Evolutionary conservation across 192 early-diverging fungal genomes (phyloP).

Genomic region (Mortierella alpina): DNA sequence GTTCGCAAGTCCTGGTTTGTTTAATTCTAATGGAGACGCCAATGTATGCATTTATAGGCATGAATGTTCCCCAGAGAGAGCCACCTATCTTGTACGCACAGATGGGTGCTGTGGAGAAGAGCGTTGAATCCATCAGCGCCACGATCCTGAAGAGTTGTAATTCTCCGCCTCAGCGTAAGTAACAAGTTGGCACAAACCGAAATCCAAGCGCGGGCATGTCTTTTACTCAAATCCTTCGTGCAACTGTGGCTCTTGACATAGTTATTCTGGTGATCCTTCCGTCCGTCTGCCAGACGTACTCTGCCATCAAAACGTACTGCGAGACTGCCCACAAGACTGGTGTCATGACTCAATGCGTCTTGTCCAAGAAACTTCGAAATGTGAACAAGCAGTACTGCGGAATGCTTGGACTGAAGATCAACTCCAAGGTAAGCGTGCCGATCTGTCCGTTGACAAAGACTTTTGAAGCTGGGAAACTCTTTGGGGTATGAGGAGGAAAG

Average conservation of each 20-base stretch:
- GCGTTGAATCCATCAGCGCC: conserved; percentile 69
- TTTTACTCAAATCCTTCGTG: background rate
- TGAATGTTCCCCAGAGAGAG: conserved; percentile 19
- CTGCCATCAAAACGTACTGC: conserved; percentile 33
- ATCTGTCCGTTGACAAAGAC: background rate
- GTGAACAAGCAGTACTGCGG: conserved; percentile 80
- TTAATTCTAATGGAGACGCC: background rate
- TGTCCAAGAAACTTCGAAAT: conserved; percentile 30
- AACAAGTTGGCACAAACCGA: conserved; percentile 42
- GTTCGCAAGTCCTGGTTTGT: background rate
- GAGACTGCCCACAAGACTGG: conserved; percentile 17
- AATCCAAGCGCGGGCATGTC: conserved; percentile 70
- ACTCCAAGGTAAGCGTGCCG: conserved; percentile 59
- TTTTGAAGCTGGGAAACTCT: too few species aligned
- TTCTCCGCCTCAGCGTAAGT: conserved; percentile 37
- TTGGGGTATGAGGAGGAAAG: too few species aligned
- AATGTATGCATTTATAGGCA: conserved; percentile 32
- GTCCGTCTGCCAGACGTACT: conserved; percentile 30
- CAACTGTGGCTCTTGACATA: conserved; percentile 8
- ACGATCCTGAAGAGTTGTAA: conserved; percentile 63
- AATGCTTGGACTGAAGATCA: conserved; percentile 91
- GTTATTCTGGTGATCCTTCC: conserved; percentile 45
- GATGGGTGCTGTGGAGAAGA: conserved; percentile 68
- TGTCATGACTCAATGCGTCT: conserved; percentile 56
- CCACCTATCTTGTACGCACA: conserved; percentile 56